Evolutionary conservation across 2,329 filamentous ascomycete species (phyloP).

Genomic region (Spiromastix sp.): DNA sequence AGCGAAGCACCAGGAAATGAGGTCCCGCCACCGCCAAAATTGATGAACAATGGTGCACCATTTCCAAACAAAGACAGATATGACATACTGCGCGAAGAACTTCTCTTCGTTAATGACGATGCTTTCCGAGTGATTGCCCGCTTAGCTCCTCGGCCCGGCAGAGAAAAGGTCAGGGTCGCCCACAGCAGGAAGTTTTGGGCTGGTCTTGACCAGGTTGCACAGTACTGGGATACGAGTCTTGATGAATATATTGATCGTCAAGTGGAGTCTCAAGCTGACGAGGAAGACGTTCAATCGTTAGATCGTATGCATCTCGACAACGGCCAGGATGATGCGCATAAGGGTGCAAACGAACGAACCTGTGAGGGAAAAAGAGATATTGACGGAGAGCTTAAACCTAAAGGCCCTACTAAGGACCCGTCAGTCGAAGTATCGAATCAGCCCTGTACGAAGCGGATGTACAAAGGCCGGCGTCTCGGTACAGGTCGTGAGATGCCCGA

Average conservation of each 20-base stretch:
- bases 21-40: constrained; percentile 15
- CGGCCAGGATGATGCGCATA: constrained; percentile 10
- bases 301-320: constrained; percentile 13
- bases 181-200: constrained; percentile 53
- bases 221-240: constrained; percentile 52
- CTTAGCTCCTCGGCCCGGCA: constrained; percentile 33
- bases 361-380: constrained; percentile 1
- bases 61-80: constrained; percentile 41
- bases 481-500: constrained; percentile 50
- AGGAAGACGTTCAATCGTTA: background rate
- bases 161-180: constrained; percentile 39
- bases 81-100: constrained; percentile 38
- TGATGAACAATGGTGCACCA: constrained; percentile 40
- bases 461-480: constrained; percentile 49
- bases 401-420: background rate
- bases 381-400: constrained; percentile 5
- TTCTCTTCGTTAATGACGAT: constrained; percentile 45
- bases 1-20: constrained; percentile 18
- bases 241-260: constrained; percentile 44
- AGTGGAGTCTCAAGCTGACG: constrained; percentile 14
- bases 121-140: constrained; percentile 47
- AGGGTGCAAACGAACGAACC: constrained; percentile 11
- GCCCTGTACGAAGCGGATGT: constrained; percentile 22
- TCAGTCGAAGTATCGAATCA: background rate
- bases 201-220: constrained; percentile 47